Evolutionary conservation across 1,284 basidiomycete genomes (phyloP).

Genomic region (Marasmius oreades): DNA sequence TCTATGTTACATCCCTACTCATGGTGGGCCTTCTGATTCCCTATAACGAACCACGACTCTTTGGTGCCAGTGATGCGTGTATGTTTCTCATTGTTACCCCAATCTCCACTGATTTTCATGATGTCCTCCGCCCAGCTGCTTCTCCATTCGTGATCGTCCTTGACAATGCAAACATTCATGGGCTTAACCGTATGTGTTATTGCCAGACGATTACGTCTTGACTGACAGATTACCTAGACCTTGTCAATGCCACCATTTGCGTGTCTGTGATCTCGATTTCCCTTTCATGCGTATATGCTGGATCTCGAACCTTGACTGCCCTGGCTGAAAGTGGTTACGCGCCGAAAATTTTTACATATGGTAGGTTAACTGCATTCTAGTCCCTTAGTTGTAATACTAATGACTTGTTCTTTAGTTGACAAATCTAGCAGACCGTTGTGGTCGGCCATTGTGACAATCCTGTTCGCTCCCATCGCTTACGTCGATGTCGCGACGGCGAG

Average conservation of each 20-base stretch:
- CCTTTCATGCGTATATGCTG: constrained; percentile 65
- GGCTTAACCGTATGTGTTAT: constrained; percentile 47
- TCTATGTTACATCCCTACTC: constrained; percentile 39
- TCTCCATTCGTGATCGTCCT: constrained; percentile 69
- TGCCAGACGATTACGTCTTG: background rate
- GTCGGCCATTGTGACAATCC: constrained; percentile 33
- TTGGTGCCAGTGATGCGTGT: constrained; percentile 34
- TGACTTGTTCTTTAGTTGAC: constrained; percentile 27
- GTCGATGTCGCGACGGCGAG: constrained; percentile 32
- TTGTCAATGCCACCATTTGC: constrained; percentile 71
- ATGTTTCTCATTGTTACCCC: background rate
- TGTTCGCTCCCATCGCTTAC: constrained; percentile 37
- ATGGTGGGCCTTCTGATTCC: constrained; percentile 49
- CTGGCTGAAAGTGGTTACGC: constrained; percentile 68
- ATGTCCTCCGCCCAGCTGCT: constrained; percentile 32
- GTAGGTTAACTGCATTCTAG: constrained; percentile 10
- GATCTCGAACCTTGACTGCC: constrained; percentile 63
- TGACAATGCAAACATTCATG: constrained; percentile 52
- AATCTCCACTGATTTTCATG: background rate
- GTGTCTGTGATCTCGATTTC: constrained; percentile 71
- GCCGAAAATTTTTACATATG: constrained; percentile 50
- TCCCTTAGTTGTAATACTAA: background rate
- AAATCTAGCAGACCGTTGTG: constrained; percentile 40
- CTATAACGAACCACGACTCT: constrained; percentile 44
- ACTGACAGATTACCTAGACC: constrained; percentile 25